These are phyloP conservation scores for Lichtheimia ramosa DNA, from an alignment of 371 early-diverging fungal species.

Conservation along the genomic window DNA sequence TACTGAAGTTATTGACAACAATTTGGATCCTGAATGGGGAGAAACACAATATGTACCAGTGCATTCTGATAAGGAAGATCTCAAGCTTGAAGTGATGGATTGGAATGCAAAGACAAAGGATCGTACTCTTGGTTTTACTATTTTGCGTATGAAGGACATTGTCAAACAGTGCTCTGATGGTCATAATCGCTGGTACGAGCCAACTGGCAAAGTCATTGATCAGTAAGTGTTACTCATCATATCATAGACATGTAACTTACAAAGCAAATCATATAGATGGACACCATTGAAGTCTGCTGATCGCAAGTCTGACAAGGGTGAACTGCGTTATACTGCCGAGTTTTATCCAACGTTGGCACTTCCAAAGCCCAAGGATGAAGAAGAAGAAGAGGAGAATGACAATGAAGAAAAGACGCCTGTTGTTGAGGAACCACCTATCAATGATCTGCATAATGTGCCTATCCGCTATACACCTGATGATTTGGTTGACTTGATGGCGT, in stretches of 20 bases:
- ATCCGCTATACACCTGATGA: slow-evolving; percentile 48
- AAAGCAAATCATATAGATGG: slow-evolving; percentile 46
- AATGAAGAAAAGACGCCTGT: neutral
- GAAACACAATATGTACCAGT: slow-evolving; percentile 73
- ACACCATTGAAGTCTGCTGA: slow-evolving; percentile 60
- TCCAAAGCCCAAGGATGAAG: slow-evolving; percentile 21
- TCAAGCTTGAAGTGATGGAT: slow-evolving; percentile 80
- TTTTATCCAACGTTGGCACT: slow-evolving; percentile 66
- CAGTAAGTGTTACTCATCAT: slow-evolving; percentile 15
- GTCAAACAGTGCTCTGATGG: slow-evolving; percentile 43
- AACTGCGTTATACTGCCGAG: slow-evolving; percentile 63
- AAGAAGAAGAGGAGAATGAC: slow-evolving; percentile 7
- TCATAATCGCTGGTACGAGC: slow-evolving; percentile 41
- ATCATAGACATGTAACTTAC: neutral
- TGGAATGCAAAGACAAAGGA: slow-evolving; percentile 68
- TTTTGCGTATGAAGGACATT: slow-evolving; percentile 46
- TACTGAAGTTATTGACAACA: slow-evolving; percentile 73
- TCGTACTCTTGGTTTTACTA: slow-evolving; percentile 66
- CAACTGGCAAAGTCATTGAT: slow-evolving; percentile 27
- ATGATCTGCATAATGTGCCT: slow-evolving; percentile 25
- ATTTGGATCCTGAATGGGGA: slow-evolving; percentile 88
- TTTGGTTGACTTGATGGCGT: slow-evolving; percentile 36
- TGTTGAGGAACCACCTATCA: slow-evolving; percentile 14
- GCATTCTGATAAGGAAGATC: slow-evolving; percentile 64
- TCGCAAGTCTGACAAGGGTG: slow-evolving; percentile 58